These are phyloP conservation scores for Diaporthe helianthi DNA, from an alignment of 2,329 filamentous ascomycete species.

Conservation along the genomic window DNA sequence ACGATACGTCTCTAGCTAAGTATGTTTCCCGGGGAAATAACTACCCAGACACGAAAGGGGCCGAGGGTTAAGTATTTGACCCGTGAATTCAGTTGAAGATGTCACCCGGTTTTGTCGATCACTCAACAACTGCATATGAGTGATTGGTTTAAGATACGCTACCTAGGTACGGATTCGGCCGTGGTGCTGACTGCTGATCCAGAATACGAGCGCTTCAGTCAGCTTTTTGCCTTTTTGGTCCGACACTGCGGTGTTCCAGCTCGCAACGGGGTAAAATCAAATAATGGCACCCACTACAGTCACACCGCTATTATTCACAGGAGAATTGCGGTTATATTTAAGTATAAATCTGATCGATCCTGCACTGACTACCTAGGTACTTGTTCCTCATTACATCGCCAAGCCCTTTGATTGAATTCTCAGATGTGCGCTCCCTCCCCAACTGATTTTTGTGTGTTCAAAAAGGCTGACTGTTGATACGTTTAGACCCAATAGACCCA, in stretches of 20 bases:
- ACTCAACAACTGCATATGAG: background rate
- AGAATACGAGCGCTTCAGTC: background rate
- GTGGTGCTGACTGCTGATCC: background rate
- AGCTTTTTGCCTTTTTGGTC: background rate
- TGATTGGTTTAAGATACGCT: background rate
- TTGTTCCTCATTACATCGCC: background rate
- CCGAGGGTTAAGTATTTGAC: background rate
- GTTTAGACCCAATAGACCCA: background rate
- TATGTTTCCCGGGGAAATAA: background rate
- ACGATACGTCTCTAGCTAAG: background rate
- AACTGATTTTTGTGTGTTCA: too few relatives aligned
- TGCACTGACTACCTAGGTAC: too few relatives aligned
- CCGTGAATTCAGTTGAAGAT: background rate
- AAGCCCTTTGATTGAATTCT: background rate
- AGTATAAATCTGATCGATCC: background rate
- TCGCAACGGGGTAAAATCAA: background rate
- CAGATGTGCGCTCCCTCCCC: background rate
- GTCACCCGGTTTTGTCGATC: background rate
- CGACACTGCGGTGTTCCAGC: slow-evolving; percentile 2
- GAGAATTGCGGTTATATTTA: background rate
- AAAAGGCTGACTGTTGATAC: background rate
- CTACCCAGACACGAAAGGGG: background rate
- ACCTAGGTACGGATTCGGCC: background rate
- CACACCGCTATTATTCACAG: background rate
- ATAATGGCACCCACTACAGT: too few relatives aligned